A percentile compares a stretch with the other conserved stretches of the same genome.
phyloP scores from a whole-genome alignment of 2,329 filamentous ascomycete genomes.

The Intubia oerlemansii region DNA sequence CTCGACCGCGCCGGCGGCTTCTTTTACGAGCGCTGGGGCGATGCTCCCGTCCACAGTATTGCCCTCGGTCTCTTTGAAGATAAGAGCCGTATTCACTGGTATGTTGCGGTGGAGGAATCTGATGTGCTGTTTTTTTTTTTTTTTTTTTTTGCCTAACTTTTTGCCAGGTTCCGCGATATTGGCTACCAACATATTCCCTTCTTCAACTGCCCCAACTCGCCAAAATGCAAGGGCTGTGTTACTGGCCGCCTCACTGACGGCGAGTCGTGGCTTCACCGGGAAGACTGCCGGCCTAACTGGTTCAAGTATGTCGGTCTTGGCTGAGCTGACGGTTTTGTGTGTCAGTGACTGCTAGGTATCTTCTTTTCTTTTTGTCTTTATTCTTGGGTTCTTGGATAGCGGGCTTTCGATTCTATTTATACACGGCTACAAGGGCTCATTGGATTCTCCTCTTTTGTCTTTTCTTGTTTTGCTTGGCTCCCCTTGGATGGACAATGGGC shows the following conservation, averaged over 20 bases:
- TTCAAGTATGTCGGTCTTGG: conserved; percentile 85
- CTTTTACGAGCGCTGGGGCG: conserved; percentile 28
- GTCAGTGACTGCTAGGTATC: too few relatives aligned
- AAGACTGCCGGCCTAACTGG: conserved; percentile 92
- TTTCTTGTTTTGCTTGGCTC: too few relatives aligned
- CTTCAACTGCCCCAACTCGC: conserved; percentile 95
- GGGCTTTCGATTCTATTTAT: too few relatives aligned
- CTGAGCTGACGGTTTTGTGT: too few relatives aligned
- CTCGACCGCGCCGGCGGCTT: conserved; percentile 87
- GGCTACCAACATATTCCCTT: conserved; percentile 97
- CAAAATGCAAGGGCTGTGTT: conserved; percentile 60
- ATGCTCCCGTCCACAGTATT: conserved; percentile 91
- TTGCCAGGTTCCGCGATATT: conserved; percentile 83
- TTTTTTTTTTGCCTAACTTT: not conserved
- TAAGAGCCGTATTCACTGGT: conserved; percentile 81
- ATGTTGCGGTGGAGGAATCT: conserved; percentile 19
- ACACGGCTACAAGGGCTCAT: too few relatives aligned
- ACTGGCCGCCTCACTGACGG: conserved; percentile 78
- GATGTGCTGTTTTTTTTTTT: not conserved
- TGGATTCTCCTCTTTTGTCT: too few relatives aligned
- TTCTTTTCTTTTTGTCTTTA: too few relatives aligned
- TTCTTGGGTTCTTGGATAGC: too few relatives aligned
- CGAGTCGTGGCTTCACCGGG: conserved; percentile 62
- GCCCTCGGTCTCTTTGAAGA: conserved; percentile 86
- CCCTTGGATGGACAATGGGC: too few relatives aligned